These are phyloP conservation scores for Tolypocladium capitatum DNA, from an alignment of 2,329 filamentous ascomycete genomes.

Conservation along the genomic window DNA sequence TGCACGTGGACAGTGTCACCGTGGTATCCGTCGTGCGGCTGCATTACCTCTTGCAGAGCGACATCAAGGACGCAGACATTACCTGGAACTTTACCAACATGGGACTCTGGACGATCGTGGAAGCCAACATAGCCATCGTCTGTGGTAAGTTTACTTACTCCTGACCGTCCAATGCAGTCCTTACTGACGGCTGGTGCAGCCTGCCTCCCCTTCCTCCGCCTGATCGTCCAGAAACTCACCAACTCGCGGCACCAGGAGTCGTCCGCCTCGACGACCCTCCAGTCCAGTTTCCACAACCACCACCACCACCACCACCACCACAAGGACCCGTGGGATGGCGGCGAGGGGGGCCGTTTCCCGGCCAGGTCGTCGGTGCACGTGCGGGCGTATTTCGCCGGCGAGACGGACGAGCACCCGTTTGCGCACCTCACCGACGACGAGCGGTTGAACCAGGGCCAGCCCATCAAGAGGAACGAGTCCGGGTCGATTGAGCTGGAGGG, in stretches of 20 bases:
- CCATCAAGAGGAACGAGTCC: background rate
- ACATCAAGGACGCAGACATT: constrained; percentile 9
- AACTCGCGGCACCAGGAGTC: constrained; percentile 1
- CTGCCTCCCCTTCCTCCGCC: constrained; percentile 6
- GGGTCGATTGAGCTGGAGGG: constrained; percentile 2
- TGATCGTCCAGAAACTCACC: constrained; percentile 1
- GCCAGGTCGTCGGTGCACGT: background rate
- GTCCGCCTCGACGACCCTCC: background rate
- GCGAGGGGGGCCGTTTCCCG: background rate
- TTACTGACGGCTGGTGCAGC: constrained; percentile 1
- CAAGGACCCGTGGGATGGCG: background rate
- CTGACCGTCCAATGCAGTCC: background rate
- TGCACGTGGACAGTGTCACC: constrained; percentile 2
- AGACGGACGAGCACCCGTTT: constrained; percentile 5
- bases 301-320: background rate
- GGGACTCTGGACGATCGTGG: constrained; percentile 11
- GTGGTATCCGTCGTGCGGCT: constrained; percentile 8
- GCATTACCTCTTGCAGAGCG: constrained; percentile 1
- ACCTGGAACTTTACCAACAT: constrained; percentile 13
- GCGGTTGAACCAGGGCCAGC: background rate
- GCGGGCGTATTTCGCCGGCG: background rate
- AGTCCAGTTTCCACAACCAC: background rate
- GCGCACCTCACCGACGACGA: constrained; percentile 1
- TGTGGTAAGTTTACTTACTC: constrained; percentile 8
- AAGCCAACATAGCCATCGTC: constrained; percentile 11